Evolutionary conservation across 2,329 filamentous ascomycete species (phyloP), one percentile per base, ranked within the genome.

Genomic region (Sporothrix phasma): DNA sequence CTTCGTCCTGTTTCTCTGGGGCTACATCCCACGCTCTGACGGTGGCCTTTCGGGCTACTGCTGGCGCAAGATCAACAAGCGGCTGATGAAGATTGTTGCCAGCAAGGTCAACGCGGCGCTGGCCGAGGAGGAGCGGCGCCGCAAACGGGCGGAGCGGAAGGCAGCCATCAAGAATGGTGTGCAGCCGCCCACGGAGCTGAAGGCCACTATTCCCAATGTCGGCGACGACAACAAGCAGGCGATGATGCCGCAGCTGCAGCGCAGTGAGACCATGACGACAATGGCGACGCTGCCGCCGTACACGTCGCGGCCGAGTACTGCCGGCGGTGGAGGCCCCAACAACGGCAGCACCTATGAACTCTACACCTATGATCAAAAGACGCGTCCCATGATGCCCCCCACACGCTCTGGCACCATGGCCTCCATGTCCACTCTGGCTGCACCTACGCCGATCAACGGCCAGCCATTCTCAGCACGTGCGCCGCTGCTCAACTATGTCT

Each of bases 1-100:
- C 66, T 97, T 96, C 75, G 75, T 96, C 43, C 84, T 90, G 70
- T 99, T 96, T 74, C 81, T 99, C 5, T 96, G 89, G 84, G 89
- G 94, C 75, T 94, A 93, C 76, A 93, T 99, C 66, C 92, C 92
- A 1, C 83, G 83, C 41, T 80, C 85, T 11, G 92, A 97, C 71
- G 90, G 91, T 5, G 87, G 89, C 7, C 80, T 99, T 34, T 85
- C 85, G 5, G 86, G 87, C 29, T 99, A 96, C 77, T 97, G 94
- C 73, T 88, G 90, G 67, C 88, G 92, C 53, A 97, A 97, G 78
- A 88, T 96, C 73, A 95, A 96, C 76, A 87, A 85, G 70, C 82
- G 92, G 69, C 81, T 99, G 69, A 88, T 88, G 72, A 86, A 86
- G 69, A 94, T 97, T 68, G 92, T 97, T 3, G 86, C 86, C 63